Evolutionary conservation across 179 eudicot species (phyloP).

Genomic region (Spergularia azorica): DNA sequence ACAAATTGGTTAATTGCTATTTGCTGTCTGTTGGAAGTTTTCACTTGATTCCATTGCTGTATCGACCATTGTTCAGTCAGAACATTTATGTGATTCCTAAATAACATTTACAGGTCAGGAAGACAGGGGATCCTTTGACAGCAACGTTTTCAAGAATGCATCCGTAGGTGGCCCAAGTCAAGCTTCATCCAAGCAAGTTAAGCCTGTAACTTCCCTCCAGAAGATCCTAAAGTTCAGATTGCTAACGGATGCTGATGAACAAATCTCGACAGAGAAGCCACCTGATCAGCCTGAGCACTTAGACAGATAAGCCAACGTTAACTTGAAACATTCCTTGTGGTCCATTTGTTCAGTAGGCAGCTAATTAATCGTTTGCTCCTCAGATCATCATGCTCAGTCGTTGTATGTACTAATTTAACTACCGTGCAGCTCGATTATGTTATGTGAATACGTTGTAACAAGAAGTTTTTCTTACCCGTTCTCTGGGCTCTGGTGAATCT

Average conservation of each 20-base stretch:
- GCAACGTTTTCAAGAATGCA: conserved; percentile 41
- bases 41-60: not conserved
- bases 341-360: too few species aligned
- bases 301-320: not conserved
- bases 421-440: not conserved
- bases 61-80: too few species aligned
- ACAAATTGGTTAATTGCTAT: too few species aligned
- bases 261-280: conserved; percentile 18
- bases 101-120: conserved; percentile 42
- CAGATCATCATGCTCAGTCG: not conserved
- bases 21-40: not conserved
- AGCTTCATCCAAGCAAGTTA: conserved; percentile 49
- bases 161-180: conserved; percentile 41
- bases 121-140: conserved; percentile 56
- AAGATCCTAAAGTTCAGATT: conserved; percentile 65
- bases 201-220: conserved; percentile 52
- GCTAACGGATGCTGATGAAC: conserved; percentile 34
- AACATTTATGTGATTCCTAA: conserved; percentile 19
- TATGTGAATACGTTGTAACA: not conserved
- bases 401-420: not conserved
- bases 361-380: not conserved
- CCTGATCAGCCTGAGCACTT: conserved; percentile 12
- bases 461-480: too few species aligned
- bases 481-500: too few species aligned
- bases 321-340: not conserved